Evolutionary conservation across 176 grass and related monocot species (phyloP), one percentile per base, ranked within the genome.

Genomic region (Poa pratensis): DNA sequence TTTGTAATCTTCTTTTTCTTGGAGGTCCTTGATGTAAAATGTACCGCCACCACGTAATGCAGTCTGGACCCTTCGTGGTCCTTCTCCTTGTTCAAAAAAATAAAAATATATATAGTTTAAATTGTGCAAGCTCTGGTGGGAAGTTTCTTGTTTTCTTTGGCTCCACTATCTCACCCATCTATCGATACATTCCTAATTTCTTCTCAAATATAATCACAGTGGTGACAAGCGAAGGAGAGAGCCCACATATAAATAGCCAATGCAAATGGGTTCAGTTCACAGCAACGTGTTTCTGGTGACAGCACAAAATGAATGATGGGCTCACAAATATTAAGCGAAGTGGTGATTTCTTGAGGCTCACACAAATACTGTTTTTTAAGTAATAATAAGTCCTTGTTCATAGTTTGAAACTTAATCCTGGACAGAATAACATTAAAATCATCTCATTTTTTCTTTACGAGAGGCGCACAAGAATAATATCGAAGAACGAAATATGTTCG

Each of bases 131-230:
- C 20, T 58, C 7, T 9, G 30, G 19, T 67, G 28, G 6, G 6
- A 53, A 53, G 2, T 42, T n/a, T 6, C 20, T 11, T 45, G 68
- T 10, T 12, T 40, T 4, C 1, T 45, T 71, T 71, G 39, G 68
- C 69, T 72, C 69, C 69, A 48, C n/a, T 72, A 15, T 72, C 69
- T 72, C 69, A 72, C n/a, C 7, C 8, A n/a, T 58, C 20, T 58
- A 9, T n/a, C 40, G 0, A 1, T 53, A 19, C 51, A 53, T 19
- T 53, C 1, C 17, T 18, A 58, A 58, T 22, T 58, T 58, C 20
- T n/a, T 58, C 7, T 58, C 54, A 3, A 58, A 42, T 42, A 58
- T 58, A 58, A 58, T 20, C 19, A 58, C 7, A 22, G 0, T 24
- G 8, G 57, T 12, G 57, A 24, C 9, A 60, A 60, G n/a, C 11